These are phyloP conservation scores for Nakazawaea siamensis DNA, from an alignment of 805 yeast genomes.

Conservation along the genomic window DNA sequence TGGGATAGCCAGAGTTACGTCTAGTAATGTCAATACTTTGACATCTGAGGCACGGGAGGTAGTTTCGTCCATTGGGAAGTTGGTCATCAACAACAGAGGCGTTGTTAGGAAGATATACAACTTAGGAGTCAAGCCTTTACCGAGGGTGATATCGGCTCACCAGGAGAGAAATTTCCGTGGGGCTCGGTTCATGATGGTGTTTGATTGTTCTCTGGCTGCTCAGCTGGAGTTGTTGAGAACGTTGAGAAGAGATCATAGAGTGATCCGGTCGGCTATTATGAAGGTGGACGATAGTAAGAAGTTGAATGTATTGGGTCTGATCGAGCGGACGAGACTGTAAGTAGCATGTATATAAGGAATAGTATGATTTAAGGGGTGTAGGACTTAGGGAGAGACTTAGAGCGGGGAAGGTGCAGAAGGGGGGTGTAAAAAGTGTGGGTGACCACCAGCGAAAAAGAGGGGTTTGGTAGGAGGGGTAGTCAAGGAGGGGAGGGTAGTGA, in stretches of 20 bases:
- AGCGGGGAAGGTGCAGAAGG: too few species aligned
- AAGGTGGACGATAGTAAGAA: conserved; percentile 48
- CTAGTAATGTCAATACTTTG: conserved; percentile 33
- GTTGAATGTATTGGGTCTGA: conserved; percentile 50
- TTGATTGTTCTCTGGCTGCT: conserved; percentile 80
- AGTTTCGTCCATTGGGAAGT: conserved; percentile 61
- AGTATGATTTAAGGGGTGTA: neutral
- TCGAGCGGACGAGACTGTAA: conserved; percentile 31
- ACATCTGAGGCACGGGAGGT: conserved; percentile 52
- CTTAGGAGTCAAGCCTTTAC: conserved; percentile 71
- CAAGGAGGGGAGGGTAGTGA: neutral
- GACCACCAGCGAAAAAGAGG: too few species aligned
- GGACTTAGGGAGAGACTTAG: too few species aligned
- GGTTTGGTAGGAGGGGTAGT: too few species aligned
- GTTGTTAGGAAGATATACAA: conserved; percentile 80
- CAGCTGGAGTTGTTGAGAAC: conserved; percentile 80
- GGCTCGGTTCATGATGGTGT: conserved; percentile 75
- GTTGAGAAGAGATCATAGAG: conserved; percentile 82
- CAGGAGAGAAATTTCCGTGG: conserved; percentile 91
- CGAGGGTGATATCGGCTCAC: conserved; percentile 74
- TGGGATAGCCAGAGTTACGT: conserved; percentile 78
- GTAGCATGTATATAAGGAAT: neutral
- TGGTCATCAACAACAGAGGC: conserved; percentile 84
- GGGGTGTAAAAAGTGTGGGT: neutral
- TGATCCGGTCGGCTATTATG: conserved; percentile 68